Conservation (phyloP, 2,329 filamentous ascomycete genomes). For the Cladophialophora bantiana region DNA sequence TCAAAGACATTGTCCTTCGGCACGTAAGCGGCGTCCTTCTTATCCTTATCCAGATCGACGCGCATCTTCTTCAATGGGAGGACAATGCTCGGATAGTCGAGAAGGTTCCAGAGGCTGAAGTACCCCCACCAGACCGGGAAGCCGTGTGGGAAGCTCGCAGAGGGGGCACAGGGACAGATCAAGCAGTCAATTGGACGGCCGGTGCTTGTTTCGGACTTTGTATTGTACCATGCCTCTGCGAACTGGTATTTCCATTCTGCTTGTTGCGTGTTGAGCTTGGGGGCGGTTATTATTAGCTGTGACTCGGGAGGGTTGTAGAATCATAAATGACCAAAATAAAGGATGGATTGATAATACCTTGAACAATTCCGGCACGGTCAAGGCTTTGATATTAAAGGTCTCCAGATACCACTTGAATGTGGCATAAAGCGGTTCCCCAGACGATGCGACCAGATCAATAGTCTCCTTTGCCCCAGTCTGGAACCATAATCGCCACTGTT, state of each 20-base stretch:
- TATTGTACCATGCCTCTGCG: constrained; percentile 54
- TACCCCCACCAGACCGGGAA: constrained; percentile 69
- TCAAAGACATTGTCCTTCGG: constrained; percentile 47
- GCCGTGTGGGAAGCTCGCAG: constrained; percentile 55
- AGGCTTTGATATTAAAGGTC: constrained; percentile 57
- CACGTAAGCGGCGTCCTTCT: constrained; percentile 34
- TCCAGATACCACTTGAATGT: constrained; percentile 65
- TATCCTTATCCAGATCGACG: constrained; percentile 53
- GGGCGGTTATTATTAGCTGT: background rate
- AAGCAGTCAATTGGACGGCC: constrained; percentile 42
- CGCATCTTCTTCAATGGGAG: constrained; percentile 61
- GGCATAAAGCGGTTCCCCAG: constrained; percentile 65
- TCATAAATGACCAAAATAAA: background rate
- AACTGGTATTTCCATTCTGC: constrained; percentile 56
- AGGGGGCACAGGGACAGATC: constrained; percentile 31
- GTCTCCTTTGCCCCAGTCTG: constrained; percentile 66
- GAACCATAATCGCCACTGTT: constrained; percentile 64
- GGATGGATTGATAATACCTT: background rate
- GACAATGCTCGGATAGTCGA: constrained; percentile 69
- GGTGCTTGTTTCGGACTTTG: constrained; percentile 45
- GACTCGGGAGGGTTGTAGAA: background rate
- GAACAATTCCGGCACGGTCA: constrained; percentile 49
- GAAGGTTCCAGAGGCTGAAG: constrained; percentile 71
- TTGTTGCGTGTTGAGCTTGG: constrained; percentile 43
- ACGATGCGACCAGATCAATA: constrained; percentile 56